phyloP scores from a whole-genome alignment of 164 flowering plant genomes.

The Malania oleifera region DNA sequence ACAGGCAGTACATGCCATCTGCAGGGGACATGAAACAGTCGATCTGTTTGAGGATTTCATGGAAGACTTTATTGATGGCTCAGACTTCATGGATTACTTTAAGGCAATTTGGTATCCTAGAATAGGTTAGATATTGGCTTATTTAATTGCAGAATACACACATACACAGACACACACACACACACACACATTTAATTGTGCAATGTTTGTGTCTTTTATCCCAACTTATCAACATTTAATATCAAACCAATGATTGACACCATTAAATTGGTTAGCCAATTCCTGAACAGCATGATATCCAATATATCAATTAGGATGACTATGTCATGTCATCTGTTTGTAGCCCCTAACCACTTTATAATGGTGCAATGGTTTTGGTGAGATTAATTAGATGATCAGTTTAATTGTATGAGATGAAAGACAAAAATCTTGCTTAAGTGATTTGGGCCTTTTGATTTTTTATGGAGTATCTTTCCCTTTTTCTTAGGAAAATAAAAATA shows the following conservation, averaged over 20 bases:
- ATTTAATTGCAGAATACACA: background rate
- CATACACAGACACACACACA: too few species aligned
- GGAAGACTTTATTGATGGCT: constrained; percentile 64
- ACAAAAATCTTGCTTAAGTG: background rate
- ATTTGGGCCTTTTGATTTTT: too few species aligned
- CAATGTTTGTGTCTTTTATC: background rate
- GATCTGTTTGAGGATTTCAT: constrained; percentile 51
- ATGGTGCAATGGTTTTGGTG: background rate
- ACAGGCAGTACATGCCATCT: constrained; percentile 43
- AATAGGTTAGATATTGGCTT: constrained; percentile 46
- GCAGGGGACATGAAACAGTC: constrained; percentile 43
- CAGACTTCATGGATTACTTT: constrained; percentile 83
- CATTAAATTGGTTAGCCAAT: background rate
- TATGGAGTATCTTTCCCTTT: too few species aligned
- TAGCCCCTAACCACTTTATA: too few species aligned
- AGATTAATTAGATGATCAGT: too few species aligned
- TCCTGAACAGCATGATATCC: background rate
- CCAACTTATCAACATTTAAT: background rate
- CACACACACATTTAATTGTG: too few species aligned
- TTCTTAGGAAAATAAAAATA: background rate
- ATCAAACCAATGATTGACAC: background rate
- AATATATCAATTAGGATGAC: background rate
- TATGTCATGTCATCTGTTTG: too few species aligned
- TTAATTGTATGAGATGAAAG: too few species aligned
- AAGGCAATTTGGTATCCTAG: constrained; percentile 83